Conservation (phyloP, 257 asterid species). For the Jasminum sambac region DNA sequence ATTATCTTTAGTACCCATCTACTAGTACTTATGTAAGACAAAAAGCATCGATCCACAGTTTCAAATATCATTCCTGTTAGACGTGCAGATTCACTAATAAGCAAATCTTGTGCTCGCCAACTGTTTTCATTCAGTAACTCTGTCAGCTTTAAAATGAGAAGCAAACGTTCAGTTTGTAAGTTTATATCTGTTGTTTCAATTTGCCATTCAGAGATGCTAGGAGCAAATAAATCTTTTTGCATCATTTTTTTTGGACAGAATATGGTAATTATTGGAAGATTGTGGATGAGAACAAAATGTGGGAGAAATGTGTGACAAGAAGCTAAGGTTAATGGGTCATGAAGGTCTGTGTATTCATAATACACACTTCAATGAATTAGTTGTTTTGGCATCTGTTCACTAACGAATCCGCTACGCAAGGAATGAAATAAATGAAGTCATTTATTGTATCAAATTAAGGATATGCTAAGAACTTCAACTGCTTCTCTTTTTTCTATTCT, state of each 20-base stretch:
- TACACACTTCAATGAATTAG: background rate
- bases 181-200: too few relatives aligned
- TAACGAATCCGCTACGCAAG: background rate
- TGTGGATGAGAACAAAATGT: too few relatives aligned
- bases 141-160: too few relatives aligned
- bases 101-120: too few relatives aligned
- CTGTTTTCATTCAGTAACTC: too few relatives aligned
- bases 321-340: background rate
- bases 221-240: too few relatives aligned
- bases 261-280: too few relatives aligned
- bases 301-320: too few relatives aligned
- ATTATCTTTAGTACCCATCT: background rate
- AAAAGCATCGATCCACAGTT: background rate
- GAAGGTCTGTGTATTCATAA: background rate
- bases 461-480: background rate
- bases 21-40: background rate
- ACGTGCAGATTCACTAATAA: background rate
- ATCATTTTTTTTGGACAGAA: too few relatives aligned
- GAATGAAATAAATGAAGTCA: background rate
- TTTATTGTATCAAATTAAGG: background rate
- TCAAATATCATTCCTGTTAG: constrained; percentile 1
- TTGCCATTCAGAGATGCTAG: too few relatives aligned
- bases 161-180: too few relatives aligned
- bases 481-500: too few relatives aligned
- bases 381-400: background rate